Evolutionary conservation across 31 red algal species (phyloP).

Genomic region (Bonnemaisonia californica): DNA sequence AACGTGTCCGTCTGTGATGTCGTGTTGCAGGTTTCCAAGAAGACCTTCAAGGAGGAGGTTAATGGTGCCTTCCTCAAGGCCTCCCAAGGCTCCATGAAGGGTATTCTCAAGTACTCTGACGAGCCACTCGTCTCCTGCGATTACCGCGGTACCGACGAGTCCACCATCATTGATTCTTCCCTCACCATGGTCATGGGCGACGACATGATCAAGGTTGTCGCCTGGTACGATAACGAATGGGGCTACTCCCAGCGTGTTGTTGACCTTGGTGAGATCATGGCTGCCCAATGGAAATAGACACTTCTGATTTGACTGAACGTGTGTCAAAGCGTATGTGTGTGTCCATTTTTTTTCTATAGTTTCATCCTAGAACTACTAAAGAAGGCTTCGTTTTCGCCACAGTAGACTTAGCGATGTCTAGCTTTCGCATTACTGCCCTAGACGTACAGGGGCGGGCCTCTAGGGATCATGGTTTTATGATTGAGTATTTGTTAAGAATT

Average conservation of each 20-base stretch:
- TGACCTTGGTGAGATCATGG: conserved; percentile 91
- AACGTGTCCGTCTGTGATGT: conserved; percentile 83
- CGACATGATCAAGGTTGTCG: conserved; percentile 92
- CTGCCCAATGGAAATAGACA: conserved; percentile 68
- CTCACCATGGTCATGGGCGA: conserved; percentile 97
- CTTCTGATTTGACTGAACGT: too few species aligned
- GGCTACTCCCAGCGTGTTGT: conserved; percentile 95
- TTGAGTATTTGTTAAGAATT: too few species aligned
- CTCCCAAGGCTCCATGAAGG: conserved; percentile 66
- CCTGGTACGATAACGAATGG: conserved; percentile 99
- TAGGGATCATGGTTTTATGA: too few species aligned
- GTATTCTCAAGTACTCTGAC: conserved; percentile 72
- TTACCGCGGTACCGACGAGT: conserved; percentile 77
- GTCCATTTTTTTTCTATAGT: neutral
- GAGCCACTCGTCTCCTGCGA: conserved; percentile 77
- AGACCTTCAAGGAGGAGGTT: conserved; percentile 82
- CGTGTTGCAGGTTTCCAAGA: conserved; percentile 67
- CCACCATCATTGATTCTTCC: conserved; percentile 88
- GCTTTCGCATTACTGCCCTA: too few species aligned
- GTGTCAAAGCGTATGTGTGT: neutral
- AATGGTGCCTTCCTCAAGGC: conserved; percentile 77
- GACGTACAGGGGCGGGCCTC: too few species aligned
- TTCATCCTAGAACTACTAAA: too few species aligned
- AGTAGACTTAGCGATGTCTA: too few species aligned
- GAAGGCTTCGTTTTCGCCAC: too few species aligned